Base-by-base conservation (phyloP, 257 asterid genomes). In the Asclepias syriaca region DNA sequence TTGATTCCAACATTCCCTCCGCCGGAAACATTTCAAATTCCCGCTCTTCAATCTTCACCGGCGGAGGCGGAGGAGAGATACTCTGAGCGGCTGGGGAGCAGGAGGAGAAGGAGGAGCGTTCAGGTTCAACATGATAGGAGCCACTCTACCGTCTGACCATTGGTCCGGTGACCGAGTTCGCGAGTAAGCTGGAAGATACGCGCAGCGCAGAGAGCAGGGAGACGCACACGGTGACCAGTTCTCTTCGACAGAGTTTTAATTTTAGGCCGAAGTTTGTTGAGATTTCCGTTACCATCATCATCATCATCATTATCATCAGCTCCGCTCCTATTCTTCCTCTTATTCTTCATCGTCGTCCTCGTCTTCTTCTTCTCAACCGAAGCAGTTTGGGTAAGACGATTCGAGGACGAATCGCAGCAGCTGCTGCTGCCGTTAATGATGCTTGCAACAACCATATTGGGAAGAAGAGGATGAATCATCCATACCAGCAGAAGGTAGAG, bases 81-180 rank as follows among this genome's bases (percentile, higher is more conserved):
- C 22, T 18, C 37, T 48, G 64, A 29, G 63, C 34, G 3, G 18
- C 24, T 24, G 66, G 48, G 1, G 66, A n/a, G 34, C 34, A 29
- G 50, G 77, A 0, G 8, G 66, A 64, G 27, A 74, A 0, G 8
- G 66, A n/a, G 27, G 27, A 64, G 39, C 34, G 50, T n/a, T 58
- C 56, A 13, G 72, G 77, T 54, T 74, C 71, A 56, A 65, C 78
- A 9, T 78, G 68, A 48, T 48, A 78, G 76, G 10, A 78, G 79
- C 79, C 82, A 78, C 78, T 78, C 82, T 15, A 78, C 75, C 8
- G 82, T 78, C 73, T 78, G 76, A 24, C 82, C 82, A 27, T 78
- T 68, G 13, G 82, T 74, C 65, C 79, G 78, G 76, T 78, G 77
- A 34, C 82, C 82, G 59, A 78, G 82, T 76, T 78, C 82, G 11